A percentile compares a stretch with the other conserved stretches of the same genome.
These are phyloP conservation scores for Teunomyces tritomae DNA, from an alignment of 805 yeast species.

Conservation along the genomic window DNA sequence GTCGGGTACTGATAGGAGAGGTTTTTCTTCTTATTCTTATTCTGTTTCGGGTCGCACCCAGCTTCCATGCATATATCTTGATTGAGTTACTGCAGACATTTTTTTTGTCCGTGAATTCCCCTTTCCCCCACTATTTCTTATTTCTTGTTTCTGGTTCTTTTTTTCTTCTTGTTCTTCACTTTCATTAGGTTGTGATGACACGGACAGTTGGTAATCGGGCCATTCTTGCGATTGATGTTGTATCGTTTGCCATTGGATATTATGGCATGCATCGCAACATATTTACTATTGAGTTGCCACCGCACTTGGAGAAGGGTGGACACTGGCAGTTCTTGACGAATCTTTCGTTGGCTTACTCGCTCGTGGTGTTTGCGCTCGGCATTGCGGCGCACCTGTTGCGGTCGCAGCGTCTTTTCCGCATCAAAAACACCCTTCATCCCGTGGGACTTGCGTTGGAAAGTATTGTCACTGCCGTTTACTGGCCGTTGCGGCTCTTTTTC, in stretches of 20 bases:
- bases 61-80: not conserved
- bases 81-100: too few relatives aligned
- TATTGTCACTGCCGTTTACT: conserved; percentile 62
- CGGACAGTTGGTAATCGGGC: conserved; percentile 29
- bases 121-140: too few relatives aligned
- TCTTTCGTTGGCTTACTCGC: conserved; percentile 13
- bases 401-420: conserved; percentile 20
- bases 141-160: too few relatives aligned
- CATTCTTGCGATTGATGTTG: conserved; percentile 21
- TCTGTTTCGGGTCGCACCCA: not conserved
- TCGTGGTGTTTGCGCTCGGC: conserved; percentile 18
- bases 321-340: conserved; percentile 73
- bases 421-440: conserved; percentile 48
- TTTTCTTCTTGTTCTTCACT: too few relatives aligned
- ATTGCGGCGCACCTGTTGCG: conserved; percentile 31
- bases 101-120: too few relatives aligned
- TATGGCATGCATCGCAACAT: conserved; percentile 24
- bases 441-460: conserved; percentile 56
- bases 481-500: conserved; percentile 62
- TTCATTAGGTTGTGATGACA: conserved; percentile 1
- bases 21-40: not conserved
- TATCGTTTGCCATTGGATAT: conserved; percentile 26
- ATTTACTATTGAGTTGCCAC: conserved; percentile 41
- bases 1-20: too few relatives aligned
- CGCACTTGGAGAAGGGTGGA: conserved; percentile 53